Base-by-base conservation (phyloP, 148 eudicot species). In the Drosera capensis region DNA sequence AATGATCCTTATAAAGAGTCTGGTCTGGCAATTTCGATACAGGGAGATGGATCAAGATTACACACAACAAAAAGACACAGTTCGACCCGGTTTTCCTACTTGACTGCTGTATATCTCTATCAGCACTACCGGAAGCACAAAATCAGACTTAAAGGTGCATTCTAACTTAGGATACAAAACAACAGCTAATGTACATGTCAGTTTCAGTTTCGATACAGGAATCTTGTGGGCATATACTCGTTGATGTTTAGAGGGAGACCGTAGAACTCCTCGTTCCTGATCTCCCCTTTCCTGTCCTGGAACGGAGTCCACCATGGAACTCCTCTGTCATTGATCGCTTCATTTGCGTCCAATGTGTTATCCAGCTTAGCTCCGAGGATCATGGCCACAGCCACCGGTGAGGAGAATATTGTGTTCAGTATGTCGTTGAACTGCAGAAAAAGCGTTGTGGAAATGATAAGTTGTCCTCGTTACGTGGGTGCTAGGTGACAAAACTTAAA, bases 211-310 rank as follows among this genome's bases (percentile, higher is more conserved):
- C n/a, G n/a, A n/a, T n/a, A n/a, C 19, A 60, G 68, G 55, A 80
- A 90, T 64, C 93, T 58, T 9, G 73, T 37, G 17, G 93, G 93
- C 62, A 84, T 66, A 43, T 67, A 67, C 58, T 78, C 93, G 25
- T 76, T 64, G 36, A 90, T 63, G 64, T 78, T 65, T 15, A 78
- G 57, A 35, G 99, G 99, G 48, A 67, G 79, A 42, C 78, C 78
- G 59, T 90, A 90, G 40, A 90, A 90, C 60, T 90, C 99, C 11
- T 84, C 85, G 20, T 80, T 90, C 64, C 99, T 69, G 60, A 70
- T 63, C 30, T 90, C 99, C 5, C 93, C 99, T 5, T 66, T 60
- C 49, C 86, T 69, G 2, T 34, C 49, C 58, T 71, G 95, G 63
- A 84, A 90, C 6, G 99, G 99, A 2, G 52, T 35, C 81, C 85